Evolutionary conservation across 306 rosid species (phyloP), one percentile per base, ranked within the genome.

Genomic region (Fagus sylvatica): DNA sequence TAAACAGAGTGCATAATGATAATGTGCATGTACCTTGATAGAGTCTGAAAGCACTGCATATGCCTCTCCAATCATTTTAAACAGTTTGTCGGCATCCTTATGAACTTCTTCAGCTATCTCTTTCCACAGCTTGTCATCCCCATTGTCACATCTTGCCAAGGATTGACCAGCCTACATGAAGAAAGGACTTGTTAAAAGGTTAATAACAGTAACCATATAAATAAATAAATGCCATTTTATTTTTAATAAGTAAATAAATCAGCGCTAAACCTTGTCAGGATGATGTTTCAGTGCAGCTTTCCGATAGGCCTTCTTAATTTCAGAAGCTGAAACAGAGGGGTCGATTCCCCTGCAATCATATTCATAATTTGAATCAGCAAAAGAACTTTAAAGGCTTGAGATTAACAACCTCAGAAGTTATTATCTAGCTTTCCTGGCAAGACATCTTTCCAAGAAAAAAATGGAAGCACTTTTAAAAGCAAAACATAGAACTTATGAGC

Each of bases 281-380:
- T 95, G 98, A 83, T 95, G 93, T 79, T 91, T 88, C 60, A 95
- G 98, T 77, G 98, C 98, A 84, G 98, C 98, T 91, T 92, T 95
- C 75, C 98, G 90, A 82, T 95, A 95, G 41, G 98, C 98, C 89
- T 91, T 95, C 87, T 89, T 95, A 83, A 95, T 92, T 76, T 92
- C 98, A 80, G 96, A 87, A 75, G 87, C 75, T 30, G 98, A 88
- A 77, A 85, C 90, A 77, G 93, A 89, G 49, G 92, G 96, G 80
- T 89, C 93, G 51, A 95, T 88, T 74, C 98, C 98, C 91, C 98
- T 95, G 89, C 79, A 81, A 87, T 76, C 80, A 88, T 36, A 81
- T 86, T 76, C 80, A 88, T 36, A 82, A 69, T 62, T 46, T 69
- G 46, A 76, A 86, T 84, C 76, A 86, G 76, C 34, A 33, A 28